Percentiles rank a stretch among this genome's conserved stretches.
Conservation (phyloP, 345 rosid genomes). For the Aquilaria malaccensis region DNA sequence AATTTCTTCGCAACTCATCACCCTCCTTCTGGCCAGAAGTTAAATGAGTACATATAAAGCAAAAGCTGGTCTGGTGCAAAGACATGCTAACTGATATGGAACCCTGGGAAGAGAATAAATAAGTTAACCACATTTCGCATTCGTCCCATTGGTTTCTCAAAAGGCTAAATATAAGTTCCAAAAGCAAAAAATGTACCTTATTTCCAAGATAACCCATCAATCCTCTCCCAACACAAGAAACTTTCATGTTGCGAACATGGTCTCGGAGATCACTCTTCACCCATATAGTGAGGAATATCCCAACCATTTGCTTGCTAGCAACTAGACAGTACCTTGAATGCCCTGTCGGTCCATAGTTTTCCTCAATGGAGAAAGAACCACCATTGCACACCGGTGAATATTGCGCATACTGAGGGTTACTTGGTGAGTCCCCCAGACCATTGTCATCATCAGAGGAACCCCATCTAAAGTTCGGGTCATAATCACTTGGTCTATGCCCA, state of each 20-base stretch:
- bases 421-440: constrained; percentile 56
- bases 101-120: constrained; percentile 52
- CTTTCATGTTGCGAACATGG: constrained; percentile 66
- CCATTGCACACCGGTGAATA: constrained; percentile 41
- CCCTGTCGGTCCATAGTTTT: constrained; percentile 37
- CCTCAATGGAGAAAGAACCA: constrained; percentile 48
- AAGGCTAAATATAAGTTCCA: constrained; percentile 7
- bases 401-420: constrained; percentile 25
- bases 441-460: constrained; percentile 85
- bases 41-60: constrained; percentile 95
- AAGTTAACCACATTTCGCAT: constrained; percentile 8
- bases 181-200: constrained; percentile 49
- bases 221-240: constrained; percentile 99
- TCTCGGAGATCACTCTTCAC: constrained; percentile 80
- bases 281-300: constrained; percentile 91
- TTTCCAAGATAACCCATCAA: constrained; percentile 99
- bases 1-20: constrained; percentile 84
- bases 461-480: constrained; percentile 57
- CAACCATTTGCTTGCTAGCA: constrained; percentile 98
- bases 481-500: constrained; percentile 54
- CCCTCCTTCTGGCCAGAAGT: constrained; percentile 99
- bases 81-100: constrained; percentile 97
- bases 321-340: constrained; percentile 75
- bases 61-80: constrained; percentile 88
- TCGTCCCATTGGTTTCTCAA: constrained; percentile 8